Conservation (phyloP, 179 eudicot species). For the Carnegiea gigantea region DNA sequence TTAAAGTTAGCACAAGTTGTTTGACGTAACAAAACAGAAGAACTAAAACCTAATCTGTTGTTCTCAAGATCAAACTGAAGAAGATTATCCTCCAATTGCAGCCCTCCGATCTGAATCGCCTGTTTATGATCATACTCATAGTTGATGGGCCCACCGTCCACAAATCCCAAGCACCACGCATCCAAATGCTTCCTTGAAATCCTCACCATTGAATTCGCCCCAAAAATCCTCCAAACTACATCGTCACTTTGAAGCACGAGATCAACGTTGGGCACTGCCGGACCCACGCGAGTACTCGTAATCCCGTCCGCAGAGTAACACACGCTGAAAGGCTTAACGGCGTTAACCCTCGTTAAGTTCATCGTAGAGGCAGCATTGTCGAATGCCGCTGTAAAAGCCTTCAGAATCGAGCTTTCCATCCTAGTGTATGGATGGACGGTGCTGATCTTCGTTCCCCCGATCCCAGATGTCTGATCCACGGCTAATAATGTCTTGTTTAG, state of each 20-base stretch:
- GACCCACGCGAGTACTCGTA: not conserved
- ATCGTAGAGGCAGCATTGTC: not conserved
- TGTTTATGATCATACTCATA: not conserved
- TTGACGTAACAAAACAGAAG: not conserved
- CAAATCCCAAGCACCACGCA: not conserved
- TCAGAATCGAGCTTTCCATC: not conserved
- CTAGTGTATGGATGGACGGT: not conserved
- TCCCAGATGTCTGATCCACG: not conserved
- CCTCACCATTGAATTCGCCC: not conserved
- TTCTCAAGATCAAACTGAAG: not conserved
- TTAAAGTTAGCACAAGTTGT: not conserved
- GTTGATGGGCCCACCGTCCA: not conserved
- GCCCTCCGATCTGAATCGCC: not conserved
- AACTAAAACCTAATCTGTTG: not conserved
- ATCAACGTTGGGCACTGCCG: not conserved
- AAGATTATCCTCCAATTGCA: not conserved
- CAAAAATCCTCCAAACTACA: not conserved
- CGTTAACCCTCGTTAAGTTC: not conserved
- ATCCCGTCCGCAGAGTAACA: not conserved
- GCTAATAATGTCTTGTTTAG: not conserved
- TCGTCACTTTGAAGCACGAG: not conserved
- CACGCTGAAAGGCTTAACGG: not conserved
- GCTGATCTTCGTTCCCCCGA: not conserved
- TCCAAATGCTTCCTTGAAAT: not conserved
- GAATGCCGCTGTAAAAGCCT: not conserved